These are phyloP conservation scores for Penicillium sp. DNA, from an alignment of 2,329 filamentous ascomycete species.

Conservation along the genomic window DNA sequence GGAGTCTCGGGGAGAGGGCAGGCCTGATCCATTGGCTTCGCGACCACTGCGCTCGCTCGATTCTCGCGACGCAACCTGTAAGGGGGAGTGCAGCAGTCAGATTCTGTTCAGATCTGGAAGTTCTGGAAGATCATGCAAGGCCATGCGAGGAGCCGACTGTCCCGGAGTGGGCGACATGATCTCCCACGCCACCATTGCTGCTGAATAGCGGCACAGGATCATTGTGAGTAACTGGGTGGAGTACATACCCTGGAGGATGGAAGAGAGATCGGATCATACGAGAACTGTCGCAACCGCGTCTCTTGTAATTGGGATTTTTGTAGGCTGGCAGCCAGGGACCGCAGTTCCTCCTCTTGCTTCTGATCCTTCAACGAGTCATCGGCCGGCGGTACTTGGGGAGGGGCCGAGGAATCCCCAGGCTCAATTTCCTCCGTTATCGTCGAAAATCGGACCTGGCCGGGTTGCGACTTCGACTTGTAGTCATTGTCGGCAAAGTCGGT, in stretches of 20 bases:
- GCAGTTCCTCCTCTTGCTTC: conserved; percentile 49
- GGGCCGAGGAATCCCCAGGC: conserved; percentile 34
- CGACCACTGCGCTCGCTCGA: conserved; percentile 53
- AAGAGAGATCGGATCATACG: conserved; percentile 82
- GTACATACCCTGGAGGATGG: conserved; percentile 46
- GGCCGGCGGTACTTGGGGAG: conserved; percentile 11
- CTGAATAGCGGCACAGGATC: too few relatives aligned
- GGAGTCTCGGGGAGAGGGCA: conserved; percentile 59
- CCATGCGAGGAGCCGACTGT: too few relatives aligned
- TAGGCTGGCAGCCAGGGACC: conserved; percentile 61
- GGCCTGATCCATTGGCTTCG: conserved; percentile 55
- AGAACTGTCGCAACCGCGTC: conserved; percentile 72
- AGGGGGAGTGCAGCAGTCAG: too few relatives aligned
- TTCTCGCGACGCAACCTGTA: conserved; percentile 43
- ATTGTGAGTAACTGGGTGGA: too few relatives aligned
- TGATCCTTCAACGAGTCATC: conserved; percentile 6
- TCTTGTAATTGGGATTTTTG: conserved; percentile 71
- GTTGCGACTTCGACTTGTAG: conserved; percentile 26
- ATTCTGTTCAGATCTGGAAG: too few relatives aligned
- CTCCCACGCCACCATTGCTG: too few relatives aligned
- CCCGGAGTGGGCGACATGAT: too few relatives aligned
- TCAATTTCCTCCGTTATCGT: conserved; percentile 62
- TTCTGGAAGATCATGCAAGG: conserved; percentile 1
- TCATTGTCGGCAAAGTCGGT: conserved; percentile 21
- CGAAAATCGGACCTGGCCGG: conserved; percentile 57